These are phyloP conservation scores for Pseudophaeomoniella oleicola DNA, from an alignment of 2,329 filamentous ascomycete species.

Conservation along the genomic window DNA sequence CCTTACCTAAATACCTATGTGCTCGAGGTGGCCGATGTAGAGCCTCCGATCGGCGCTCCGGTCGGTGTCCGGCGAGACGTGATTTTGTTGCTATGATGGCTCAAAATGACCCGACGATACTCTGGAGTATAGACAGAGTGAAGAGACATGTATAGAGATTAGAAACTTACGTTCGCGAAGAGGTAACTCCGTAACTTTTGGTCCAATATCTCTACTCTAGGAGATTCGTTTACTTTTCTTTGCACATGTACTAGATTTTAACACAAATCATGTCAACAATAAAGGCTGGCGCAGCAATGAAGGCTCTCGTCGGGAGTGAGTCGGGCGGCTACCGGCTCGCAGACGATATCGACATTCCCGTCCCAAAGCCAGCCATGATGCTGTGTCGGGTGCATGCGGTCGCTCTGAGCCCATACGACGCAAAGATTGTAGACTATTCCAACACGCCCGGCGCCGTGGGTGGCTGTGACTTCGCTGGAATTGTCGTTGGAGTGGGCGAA, in stretches of 20 bases:
- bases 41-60: no score
- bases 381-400: background rate
- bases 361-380: background rate
- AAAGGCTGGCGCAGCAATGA: background rate
- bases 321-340: background rate
- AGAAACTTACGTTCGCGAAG: no score
- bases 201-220: no score
- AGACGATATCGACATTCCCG: background rate
- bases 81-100: background rate
- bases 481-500: slow-evolving; percentile 13
- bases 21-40: no score
- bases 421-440: slow-evolving; percentile 1
- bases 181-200: no score
- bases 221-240: no score
- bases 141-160: background rate
- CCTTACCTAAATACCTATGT: no score
- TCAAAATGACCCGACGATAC: background rate
- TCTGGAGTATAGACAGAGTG: background rate
- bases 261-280: background rate
- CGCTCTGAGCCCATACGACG: background rate
- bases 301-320: background rate
- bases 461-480: slow-evolving; percentile 19
- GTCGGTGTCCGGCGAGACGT: no score
- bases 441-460: background rate
- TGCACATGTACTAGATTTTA: no score